Base-by-base conservation (phyloP, 2,329 filamentous ascomycete species). In the Plenodomus biglobosus region DNA sequence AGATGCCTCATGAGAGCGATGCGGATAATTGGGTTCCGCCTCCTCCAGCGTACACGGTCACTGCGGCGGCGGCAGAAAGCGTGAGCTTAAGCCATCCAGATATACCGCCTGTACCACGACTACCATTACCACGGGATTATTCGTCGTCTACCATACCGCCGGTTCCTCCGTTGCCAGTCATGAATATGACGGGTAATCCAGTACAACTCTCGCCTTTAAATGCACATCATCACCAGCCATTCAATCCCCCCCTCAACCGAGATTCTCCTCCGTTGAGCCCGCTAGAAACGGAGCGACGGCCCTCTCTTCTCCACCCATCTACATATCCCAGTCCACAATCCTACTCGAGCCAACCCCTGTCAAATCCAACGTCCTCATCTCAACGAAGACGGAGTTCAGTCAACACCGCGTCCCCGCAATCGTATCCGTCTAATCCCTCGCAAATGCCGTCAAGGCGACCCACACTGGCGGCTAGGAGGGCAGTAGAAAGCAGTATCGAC, bases 21-120 rank as follows among this genome's bases (percentile, higher is more conserved):
- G 88, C 89, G 3, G 90, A 94, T 62, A 90, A 92, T 60, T 95
- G 90, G 90, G 87, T 91, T 3, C 88, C 89, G 4, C 90, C 90
- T 4, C 90, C 90, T 8, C 90, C 90, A 2, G 88, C 88, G 1
- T 95, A 95, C 61, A 83, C 85, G 35, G 81, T 83, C 45, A 84
- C 87, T 0, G 71, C 73, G n/a, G 66, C 75, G 37, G 70, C 64
- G 38, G 55, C 68, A 13, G 56, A 62, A n/a, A 72, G 68, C 37
- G 64, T 72, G 34, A 72, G 69, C 49, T 48, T 72, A 15, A 72
- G 66, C 37, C 66, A 70, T 52, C 68, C 68, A 1, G 27, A 61
- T 22, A 59, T 62, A 20, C 64, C 68, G 15, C 67, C 66, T n/a
- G 51, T 63, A 7, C 55, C 59, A 32, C 40, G 53, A 32, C 34